These are phyloP conservation scores for Helminthosporium solani DNA, from an alignment of 2,329 filamentous ascomycete species.

Conservation along the genomic window DNA sequence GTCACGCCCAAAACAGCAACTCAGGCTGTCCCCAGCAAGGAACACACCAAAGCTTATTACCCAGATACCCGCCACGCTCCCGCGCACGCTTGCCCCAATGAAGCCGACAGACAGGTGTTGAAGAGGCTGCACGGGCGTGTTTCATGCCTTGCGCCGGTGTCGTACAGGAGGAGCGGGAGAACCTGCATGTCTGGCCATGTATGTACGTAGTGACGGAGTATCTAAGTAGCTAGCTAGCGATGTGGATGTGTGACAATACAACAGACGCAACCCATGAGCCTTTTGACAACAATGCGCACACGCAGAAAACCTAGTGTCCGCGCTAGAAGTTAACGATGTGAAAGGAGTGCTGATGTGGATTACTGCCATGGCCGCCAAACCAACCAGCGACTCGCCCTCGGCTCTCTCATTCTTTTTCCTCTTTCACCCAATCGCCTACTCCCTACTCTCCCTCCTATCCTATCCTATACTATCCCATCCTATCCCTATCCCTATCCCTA, in stretches of 20 bases:
- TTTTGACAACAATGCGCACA: neutral
- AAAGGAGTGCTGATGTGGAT: neutral
- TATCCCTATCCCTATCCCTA: too few species aligned
- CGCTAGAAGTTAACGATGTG: neutral
- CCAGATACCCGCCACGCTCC: slow-evolving; percentile 1
- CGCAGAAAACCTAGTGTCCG: neutral
- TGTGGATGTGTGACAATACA: too few species aligned
- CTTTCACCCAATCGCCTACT: too few species aligned
- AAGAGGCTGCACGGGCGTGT: slow-evolving; percentile 1
- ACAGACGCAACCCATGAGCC: too few species aligned
- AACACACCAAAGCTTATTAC: neutral
- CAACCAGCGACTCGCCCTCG: too few species aligned
- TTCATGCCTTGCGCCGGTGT: neutral
- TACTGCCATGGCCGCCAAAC: neutral
- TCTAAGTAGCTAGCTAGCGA: too few species aligned
- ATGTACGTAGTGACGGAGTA: too few species aligned
- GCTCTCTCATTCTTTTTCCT: too few species aligned
- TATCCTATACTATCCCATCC: too few species aligned
- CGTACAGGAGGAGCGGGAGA: neutral
- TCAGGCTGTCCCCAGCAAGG: neutral
- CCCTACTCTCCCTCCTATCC: too few species aligned
- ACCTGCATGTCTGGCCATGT: too few species aligned
- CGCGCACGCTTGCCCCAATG: neutral
- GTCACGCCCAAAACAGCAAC: slow-evolving; percentile 1
- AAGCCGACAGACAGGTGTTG: neutral